phyloP scores from a whole-genome alignment of 2,329 filamentous ascomycete genomes.

The Curvularia sp. region DNA sequence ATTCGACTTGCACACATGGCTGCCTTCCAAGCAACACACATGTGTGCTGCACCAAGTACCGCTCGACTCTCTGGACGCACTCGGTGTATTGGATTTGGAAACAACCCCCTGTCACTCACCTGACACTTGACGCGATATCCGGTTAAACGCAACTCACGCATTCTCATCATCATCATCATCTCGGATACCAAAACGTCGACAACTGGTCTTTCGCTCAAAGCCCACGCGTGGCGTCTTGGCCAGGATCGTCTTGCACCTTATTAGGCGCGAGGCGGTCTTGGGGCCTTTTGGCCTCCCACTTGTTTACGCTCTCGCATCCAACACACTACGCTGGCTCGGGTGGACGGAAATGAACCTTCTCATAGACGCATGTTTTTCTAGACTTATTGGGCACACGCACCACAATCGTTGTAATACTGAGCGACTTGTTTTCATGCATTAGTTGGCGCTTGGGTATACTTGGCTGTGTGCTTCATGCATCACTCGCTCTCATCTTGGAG shows the following conservation, averaged over 20 bases:
- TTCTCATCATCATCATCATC: background rate
- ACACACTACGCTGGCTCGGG: slow-evolving; percentile 50
- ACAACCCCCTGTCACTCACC: slow-evolving; percentile 29
- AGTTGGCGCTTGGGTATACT: slow-evolving; percentile 39
- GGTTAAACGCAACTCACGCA: slow-evolving; percentile 29
- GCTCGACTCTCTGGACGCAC: slow-evolving; percentile 35
- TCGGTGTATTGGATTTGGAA: slow-evolving; percentile 29
- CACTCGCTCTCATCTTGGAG: slow-evolving; percentile 26
- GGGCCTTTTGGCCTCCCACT: slow-evolving; percentile 24
- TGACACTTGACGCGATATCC: slow-evolving; percentile 28
- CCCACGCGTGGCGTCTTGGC: slow-evolving; percentile 15
- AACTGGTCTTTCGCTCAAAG: slow-evolving; percentile 19
- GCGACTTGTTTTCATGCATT: slow-evolving; percentile 43
- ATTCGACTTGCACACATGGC: slow-evolving; percentile 25
- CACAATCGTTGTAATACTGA: slow-evolving; percentile 48
- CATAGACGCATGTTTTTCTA: slow-evolving; percentile 37
- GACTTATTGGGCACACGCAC: slow-evolving; percentile 26
- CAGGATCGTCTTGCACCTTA: slow-evolving; percentile 8
- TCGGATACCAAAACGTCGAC: slow-evolving; percentile 26
- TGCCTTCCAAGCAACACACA: slow-evolving; percentile 27
- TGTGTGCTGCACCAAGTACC: slow-evolving; percentile 33
- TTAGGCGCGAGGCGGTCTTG: slow-evolving; percentile 26
- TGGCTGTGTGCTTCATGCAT: slow-evolving; percentile 26
- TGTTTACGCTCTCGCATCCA: slow-evolving; percentile 32
- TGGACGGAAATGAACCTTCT: slow-evolving; percentile 38